These are phyloP conservation scores for barrel medic (Medicago truncatula) DNA, from an alignment of 306 rosid genomes.

Conservation along the genomic window MtrunA17r5.0-ANR NC_053045.1:55793001-55793500, in stretches of 20 bases:
- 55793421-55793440: slow-evolving; percentile 68
- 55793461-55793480: slow-evolving; percentile 87
- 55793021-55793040: slow-evolving; percentile 65
- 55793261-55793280: slow-evolving; percentile 77
- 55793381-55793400: slow-evolving; percentile 65
- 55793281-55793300: slow-evolving; percentile 82
- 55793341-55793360: slow-evolving; percentile 91
- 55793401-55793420: slow-evolving; percentile 82
- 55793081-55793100: slow-evolving; percentile 54
- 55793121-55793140: slow-evolving; percentile 40
- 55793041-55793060: slow-evolving; percentile 72
- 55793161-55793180: slow-evolving; percentile 50
- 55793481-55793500: slow-evolving; percentile 93
- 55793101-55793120: slow-evolving; percentile 29
- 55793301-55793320: slow-evolving; percentile 84
- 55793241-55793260: slow-evolving; percentile 77
- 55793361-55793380: slow-evolving; percentile 91
- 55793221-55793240: slow-evolving; percentile 72
- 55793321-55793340: slow-evolving; percentile 82
- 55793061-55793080: slow-evolving; percentile 83
- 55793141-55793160: slow-evolving; percentile 21
- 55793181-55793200: slow-evolving; percentile 88
- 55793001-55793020: slow-evolving; percentile 61
- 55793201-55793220: slow-evolving; percentile 89
- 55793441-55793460: slow-evolving; percentile 92